Percentiles rank a stretch among this genome's conserved stretches.
These are phyloP conservation scores for Erigeron canadensis DNA, from an alignment of 129 eudicot species.

Conservation along the genomic window DNA sequence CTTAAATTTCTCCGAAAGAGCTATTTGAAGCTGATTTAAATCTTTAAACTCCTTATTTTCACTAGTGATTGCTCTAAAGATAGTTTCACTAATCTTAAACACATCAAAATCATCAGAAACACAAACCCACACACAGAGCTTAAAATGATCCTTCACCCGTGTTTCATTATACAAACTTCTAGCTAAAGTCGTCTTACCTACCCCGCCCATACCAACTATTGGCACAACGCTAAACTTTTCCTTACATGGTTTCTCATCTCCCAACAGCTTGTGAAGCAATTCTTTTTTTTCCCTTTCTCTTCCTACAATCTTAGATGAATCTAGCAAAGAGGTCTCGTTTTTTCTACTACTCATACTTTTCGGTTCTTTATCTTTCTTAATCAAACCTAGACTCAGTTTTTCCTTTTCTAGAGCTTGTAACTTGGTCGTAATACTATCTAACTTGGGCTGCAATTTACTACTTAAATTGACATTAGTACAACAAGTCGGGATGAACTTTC, in stretches of 20 bases:
- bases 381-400: too few species aligned
- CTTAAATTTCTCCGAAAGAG: not conserved
- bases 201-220: conserved; percentile 5
- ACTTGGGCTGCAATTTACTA: not conserved
- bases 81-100: not conserved
- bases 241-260: not conserved
- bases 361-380: not conserved
- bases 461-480: not conserved
- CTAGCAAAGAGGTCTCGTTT: not conserved
- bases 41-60: not conserved
- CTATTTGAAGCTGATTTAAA: not conserved
- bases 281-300: not conserved
- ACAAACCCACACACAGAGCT: conserved; percentile 7
- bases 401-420: too few species aligned
- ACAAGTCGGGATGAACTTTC: not conserved
- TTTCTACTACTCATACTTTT: not conserved
- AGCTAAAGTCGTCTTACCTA: conserved; percentile 10
- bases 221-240: conserved; percentile 5
- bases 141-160: not conserved
- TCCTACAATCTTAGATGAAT: conserved; percentile 3
- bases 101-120: conserved; percentile 3
- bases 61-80: not conserved
- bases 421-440: too few species aligned
- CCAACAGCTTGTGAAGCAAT: not conserved
- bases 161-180: not conserved